Evolutionary conservation across 108 stramenopile species (phyloP).

Genomic region (Nitzschia putrida): DNA sequence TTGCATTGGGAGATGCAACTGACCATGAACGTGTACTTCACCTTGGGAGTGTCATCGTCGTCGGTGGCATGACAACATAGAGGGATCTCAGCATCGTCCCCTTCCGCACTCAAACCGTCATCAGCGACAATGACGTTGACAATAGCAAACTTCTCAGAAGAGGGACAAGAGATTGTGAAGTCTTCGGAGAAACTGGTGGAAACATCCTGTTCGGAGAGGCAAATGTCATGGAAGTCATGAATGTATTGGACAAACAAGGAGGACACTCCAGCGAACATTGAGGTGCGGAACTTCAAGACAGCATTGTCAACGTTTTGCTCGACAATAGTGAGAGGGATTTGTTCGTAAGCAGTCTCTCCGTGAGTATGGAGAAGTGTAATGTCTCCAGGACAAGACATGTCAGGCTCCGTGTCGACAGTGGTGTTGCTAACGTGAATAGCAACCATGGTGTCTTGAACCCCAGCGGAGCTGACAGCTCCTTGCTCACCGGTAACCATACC

Average conservation of each 20-base stretch:
- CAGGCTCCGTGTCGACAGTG: not conserved
- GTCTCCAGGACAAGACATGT: conserved; percentile 1
- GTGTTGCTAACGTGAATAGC: too few relatives aligned
- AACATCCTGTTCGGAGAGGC: not conserved
- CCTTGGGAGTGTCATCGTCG: not conserved
- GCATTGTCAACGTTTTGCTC: conserved; percentile 1
- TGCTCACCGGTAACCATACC: not conserved
- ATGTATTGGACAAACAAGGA: not conserved
- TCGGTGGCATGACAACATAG: not conserved
- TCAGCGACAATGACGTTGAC: not conserved
- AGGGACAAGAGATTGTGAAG: not conserved
- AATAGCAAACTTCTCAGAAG: not conserved
- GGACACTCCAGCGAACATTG: not conserved
- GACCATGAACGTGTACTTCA: not conserved
- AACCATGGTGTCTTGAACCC: too few relatives aligned
- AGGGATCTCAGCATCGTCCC: not conserved
- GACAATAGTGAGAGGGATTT: not conserved
- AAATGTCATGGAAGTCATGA: not conserved
- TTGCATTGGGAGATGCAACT: not conserved
- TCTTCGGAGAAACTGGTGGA: not conserved
- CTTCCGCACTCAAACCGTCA: not conserved
- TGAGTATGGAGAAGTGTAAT: not conserved
- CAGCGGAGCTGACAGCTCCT: too few relatives aligned
- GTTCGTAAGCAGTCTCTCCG: not conserved
- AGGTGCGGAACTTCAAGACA: not conserved